A percentile compares a stretch with the other conserved stretches of the same genome.
Evolutionary conservation across 371 early-diverging fungal genomes (phyloP).

Genomic region (Smittium mucronatum): DNA sequence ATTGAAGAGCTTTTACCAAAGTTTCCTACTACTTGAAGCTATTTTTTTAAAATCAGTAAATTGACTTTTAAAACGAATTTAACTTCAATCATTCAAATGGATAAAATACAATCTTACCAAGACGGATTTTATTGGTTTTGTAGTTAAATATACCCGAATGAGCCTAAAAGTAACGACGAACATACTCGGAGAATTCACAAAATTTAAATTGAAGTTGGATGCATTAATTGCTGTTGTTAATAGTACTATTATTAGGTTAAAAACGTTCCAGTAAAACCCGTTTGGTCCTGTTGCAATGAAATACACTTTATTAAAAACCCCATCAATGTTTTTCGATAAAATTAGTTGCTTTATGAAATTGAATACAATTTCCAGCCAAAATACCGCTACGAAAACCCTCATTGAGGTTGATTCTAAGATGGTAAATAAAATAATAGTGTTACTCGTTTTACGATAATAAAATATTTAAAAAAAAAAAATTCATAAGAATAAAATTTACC

Average conservation of each 20-base stretch:
- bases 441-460: no score
- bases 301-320: slow-evolving; percentile 5
- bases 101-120: no score
- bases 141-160: neutral
- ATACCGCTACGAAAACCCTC: no score
- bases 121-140: neutral
- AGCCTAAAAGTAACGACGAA: neutral
- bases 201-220: neutral
- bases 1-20: neutral
- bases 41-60: no score
- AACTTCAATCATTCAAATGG: no score
- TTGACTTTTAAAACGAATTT: no score
- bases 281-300: neutral
- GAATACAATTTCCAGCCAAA: slow-evolving; percentile 1
- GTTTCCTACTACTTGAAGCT: neutral
- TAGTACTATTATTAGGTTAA: neutral
- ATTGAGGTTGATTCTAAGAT: no score
- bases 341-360: neutral
- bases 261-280: neutral
- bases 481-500: neutral
- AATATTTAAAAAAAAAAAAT: no score
- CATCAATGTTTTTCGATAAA: slow-evolving; percentile 1
- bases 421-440: no score
- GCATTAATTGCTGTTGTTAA: neutral
- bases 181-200: neutral